Percentiles rank a stretch among this genome's conserved stretches.
Conservation (phyloP, 176 grass and related monocot genomes). For the Thalia dealbata region DNA sequence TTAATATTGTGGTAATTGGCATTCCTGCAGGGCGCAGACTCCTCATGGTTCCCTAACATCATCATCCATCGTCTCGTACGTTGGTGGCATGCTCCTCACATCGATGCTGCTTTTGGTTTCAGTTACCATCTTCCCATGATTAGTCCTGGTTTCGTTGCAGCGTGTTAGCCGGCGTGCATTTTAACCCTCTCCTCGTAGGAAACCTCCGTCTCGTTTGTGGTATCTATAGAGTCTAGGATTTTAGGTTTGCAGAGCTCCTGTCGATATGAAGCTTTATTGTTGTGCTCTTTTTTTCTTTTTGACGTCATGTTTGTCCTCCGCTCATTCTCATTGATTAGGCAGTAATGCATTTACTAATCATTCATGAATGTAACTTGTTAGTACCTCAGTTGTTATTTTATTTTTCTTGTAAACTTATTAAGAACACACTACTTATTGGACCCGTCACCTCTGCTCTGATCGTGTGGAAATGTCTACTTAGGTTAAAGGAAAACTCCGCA, state of each 20-base stretch:
- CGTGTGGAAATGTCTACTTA: no score
- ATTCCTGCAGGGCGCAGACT: constrained; percentile 3
- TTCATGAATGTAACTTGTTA: background rate
- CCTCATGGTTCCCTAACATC: background rate
- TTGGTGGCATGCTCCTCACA: background rate
- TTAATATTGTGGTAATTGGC: background rate
- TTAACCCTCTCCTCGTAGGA: background rate
- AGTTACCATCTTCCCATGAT: constrained; percentile 1
- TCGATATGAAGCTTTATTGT: background rate
- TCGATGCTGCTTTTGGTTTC: background rate
- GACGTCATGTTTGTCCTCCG: background rate
- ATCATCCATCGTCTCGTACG: background rate
- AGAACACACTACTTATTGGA: no score
- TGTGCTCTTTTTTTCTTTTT: background rate
- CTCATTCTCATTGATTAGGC: background rate
- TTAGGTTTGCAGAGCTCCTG: background rate
- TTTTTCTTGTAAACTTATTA: background rate
- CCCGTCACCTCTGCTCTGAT: no score
- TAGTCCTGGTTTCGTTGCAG: background rate
- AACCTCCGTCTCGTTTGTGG: background rate
- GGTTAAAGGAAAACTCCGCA: no score
- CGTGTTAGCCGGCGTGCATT: background rate
- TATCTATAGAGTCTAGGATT: background rate
- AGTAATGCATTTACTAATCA: background rate
- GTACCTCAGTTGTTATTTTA: background rate